Evolutionary conservation across 1,284 basidiomycete species (phyloP).

Genomic region (Stygiomarasmius scandens): DNA sequence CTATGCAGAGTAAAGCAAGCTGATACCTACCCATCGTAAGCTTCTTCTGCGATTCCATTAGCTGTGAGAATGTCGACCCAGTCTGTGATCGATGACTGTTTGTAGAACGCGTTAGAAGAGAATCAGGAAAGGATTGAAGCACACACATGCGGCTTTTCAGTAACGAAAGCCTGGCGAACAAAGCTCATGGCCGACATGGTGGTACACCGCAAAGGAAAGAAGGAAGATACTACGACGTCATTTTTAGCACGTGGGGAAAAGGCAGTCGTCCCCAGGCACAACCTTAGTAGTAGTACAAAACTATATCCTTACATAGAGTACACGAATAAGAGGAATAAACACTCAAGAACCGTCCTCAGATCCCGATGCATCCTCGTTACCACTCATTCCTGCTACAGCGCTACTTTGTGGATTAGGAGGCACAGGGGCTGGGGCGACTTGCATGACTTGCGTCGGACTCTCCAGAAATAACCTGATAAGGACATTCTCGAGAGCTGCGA

Average conservation of each 20-base stretch:
- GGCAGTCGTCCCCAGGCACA: too few relatives aligned
- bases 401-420: conserved; percentile 4
- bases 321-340: too few relatives aligned
- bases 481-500: conserved; percentile 73
- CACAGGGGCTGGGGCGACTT: conserved; percentile 3
- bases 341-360: conserved; percentile 15
- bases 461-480: conserved; percentile 74
- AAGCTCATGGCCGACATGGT: conserved; percentile 40
- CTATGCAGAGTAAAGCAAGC: not conserved
- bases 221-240: not conserved
- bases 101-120: conserved; percentile 20
- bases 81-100: conserved; percentile 83
- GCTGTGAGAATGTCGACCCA: conserved; percentile 90
- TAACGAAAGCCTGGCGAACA: conserved; percentile 56
- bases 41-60: conserved; percentile 70
- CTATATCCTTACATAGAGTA: too few relatives aligned
- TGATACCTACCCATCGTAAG: conserved; percentile 77
- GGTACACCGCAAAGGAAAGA: not conserved
- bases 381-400: not conserved
- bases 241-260: not conserved
- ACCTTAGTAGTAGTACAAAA: too few relatives aligned
- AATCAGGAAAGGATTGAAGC: conserved; percentile 13
- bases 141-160: conserved; percentile 66
- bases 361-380: conserved; percentile 15
- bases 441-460: conserved; percentile 55